Conservation (phyloP, 2,329 filamentous ascomycete species). For the Elsinoe arachidis region DNA sequence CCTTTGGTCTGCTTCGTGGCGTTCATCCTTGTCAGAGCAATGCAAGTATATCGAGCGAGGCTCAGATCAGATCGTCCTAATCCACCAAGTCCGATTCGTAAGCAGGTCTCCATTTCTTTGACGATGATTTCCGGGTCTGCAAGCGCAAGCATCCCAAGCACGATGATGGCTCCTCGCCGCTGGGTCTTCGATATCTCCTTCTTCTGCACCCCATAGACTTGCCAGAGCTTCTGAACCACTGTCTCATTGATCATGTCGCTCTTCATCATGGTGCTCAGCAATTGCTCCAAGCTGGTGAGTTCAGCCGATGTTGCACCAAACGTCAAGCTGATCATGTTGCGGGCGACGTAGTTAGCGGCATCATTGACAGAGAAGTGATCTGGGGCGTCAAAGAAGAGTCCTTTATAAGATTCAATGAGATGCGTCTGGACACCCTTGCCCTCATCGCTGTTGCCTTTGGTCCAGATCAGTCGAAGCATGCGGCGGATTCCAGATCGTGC, state of each 20-base stretch:
- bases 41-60: constrained; percentile 89
- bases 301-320: constrained; percentile 93
- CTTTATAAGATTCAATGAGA: constrained; percentile 91
- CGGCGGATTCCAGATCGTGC: constrained; percentile 85
- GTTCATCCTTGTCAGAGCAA: constrained; percentile 85
- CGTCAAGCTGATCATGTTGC: constrained; percentile 98
- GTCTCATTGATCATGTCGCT: constrained; percentile 74
- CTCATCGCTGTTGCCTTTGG: constrained; percentile 97
- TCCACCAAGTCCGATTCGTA: constrained; percentile 76
- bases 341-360: constrained; percentile 86
- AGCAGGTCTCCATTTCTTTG: constrained; percentile 88
- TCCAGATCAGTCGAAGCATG: constrained; percentile 97
- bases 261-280: constrained; percentile 97
- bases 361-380: constrained; percentile 81
- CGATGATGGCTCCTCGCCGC: constrained; percentile 86
- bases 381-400: constrained; percentile 91
- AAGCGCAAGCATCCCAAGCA: constrained; percentile 90
- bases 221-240: constrained; percentile 90
- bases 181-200: constrained; percentile 88
- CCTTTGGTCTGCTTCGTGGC: constrained; percentile 72
- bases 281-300: constrained; percentile 86
- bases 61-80: constrained; percentile 76
- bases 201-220: constrained; percentile 90
- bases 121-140: constrained; percentile 89
- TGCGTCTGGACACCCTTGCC: constrained; percentile 96